Evolutionary conservation across 371 early-diverging fungal species (phyloP), one percentile per base, ranked within the genome.

Genomic region (Actinomortierella ambigua): DNA sequence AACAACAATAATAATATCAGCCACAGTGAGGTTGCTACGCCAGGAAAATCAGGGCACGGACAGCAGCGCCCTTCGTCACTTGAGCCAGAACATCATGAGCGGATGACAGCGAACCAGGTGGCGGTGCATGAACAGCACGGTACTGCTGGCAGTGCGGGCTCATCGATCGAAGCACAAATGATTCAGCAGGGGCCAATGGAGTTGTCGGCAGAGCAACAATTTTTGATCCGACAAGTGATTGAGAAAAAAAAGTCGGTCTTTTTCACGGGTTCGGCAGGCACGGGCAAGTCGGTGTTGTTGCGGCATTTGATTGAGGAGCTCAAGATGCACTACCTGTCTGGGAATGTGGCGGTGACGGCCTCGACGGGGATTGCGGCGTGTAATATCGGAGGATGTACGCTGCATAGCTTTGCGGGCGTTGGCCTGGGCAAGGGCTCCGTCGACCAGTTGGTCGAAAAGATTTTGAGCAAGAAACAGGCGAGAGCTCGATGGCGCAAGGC

Each of bases 311-410:
- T 96, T 56, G 57, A 64, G 4, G 65, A 75, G 8, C 68, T 93
- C 48, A 65, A 65, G 41, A 65, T 56, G 13, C 65, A 62, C 2
- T 59, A 59, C 14, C 28, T 59, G 7, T 47, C 57, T 0, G 77
- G 79, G 0, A 77, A 81, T 40, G 78, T 93, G 3, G 92, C 89
- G 0, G 82, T 93, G 2, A 93, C 93, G n/a, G 95, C 96, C 8
- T 85, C 95, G 1, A 96, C 97, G 0, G 94, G 94, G 4, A 87
- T 94, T 57, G 95, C 96, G 2, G 96, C 95, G 0, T 83, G 84
- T 60, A 89, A 93, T 62, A 90, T 96, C 59, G 84, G 85, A 22
- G 96, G 95, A 2, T 77, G 73, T 26, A 95, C 95, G 0, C 57
- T 96, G 26, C 94, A 96, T 66, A 50, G 61, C 11, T 76, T 76